Evolutionary conservation across 352 stramenopile species (phyloP).

Genomic region (Pythium rishiriense): DNA sequence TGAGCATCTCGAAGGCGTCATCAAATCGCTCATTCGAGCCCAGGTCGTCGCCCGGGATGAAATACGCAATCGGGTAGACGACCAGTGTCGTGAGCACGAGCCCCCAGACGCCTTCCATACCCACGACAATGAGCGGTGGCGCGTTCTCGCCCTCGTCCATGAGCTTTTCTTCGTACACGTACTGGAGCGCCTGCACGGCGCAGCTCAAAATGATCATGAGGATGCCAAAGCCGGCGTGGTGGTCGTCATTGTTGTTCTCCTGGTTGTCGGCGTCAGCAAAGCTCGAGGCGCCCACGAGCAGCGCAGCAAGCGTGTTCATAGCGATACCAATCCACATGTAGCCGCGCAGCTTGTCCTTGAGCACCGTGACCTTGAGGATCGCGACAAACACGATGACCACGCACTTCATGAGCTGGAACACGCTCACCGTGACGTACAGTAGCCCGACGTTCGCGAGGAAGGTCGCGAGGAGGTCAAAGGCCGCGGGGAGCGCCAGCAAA

Average conservation of each 20-base stretch:
- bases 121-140: slow-evolving; percentile 92
- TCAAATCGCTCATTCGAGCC: slow-evolving; percentile 94
- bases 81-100: slow-evolving; percentile 91
- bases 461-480: slow-evolving; percentile 94
- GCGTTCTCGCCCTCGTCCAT: slow-evolving; percentile 94
- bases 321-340: slow-evolving; percentile 98
- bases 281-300: slow-evolving; percentile 94
- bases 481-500: slow-evolving; percentile 89
- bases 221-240: slow-evolving; percentile 89
- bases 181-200: slow-evolving; percentile 94
- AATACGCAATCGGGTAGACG: slow-evolving; percentile 93
- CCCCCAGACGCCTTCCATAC: slow-evolving; percentile 97
- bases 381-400: slow-evolving; percentile 97
- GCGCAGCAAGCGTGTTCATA: slow-evolving; percentile 92
- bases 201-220: slow-evolving; percentile 94
- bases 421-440: slow-evolving; percentile 89
- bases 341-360: slow-evolving; percentile 86
- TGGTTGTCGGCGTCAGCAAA: slow-evolving; percentile 81
- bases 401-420: slow-evolving; percentile 90
- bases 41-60: slow-evolving; percentile 90
- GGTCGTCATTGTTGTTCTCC: slow-evolving; percentile 62
- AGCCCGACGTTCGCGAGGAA: slow-evolving; percentile 95
- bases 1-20: slow-evolving; percentile 73
- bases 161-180: slow-evolving; percentile 98
- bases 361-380: slow-evolving; percentile 94